Evolutionary conservation across 345 rosid species (phyloP).

Genomic region (Linum trigynum): DNA sequence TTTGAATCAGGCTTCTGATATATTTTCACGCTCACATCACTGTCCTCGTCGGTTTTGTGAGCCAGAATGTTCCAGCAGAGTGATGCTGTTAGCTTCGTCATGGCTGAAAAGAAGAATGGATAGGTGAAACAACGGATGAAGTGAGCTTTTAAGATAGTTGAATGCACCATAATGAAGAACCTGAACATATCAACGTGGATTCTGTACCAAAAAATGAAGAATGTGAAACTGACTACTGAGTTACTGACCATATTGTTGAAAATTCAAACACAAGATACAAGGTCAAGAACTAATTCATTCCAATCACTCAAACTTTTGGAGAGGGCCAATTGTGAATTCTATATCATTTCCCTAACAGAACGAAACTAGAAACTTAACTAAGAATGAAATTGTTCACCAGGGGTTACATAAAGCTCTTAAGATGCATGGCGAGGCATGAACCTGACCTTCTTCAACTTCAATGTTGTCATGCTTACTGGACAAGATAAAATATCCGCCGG

Average conservation of each 20-base stretch:
- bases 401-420: neutral
- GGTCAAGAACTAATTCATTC: no score
- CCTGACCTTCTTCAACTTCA: constrained; percentile 75
- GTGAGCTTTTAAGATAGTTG: neutral
- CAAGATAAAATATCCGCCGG: constrained; percentile 80
- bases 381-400: neutral
- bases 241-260: no score
- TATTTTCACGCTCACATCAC: constrained; percentile 79
- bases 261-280: no score
- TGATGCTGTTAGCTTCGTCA: constrained; percentile 67
- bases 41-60: constrained; percentile 79
- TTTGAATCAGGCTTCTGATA: constrained; percentile 93
- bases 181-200: no score
- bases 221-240: no score
- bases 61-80: constrained; percentile 92
- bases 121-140: neutral
- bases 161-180: neutral
- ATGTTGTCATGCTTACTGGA: constrained; percentile 62
- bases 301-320: no score
- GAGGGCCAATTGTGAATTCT: no score
- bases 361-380: no score
- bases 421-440: neutral
- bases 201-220: no score
- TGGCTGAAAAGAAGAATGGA: constrained; percentile 41
- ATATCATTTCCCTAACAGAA: no score